Percentiles rank a stretch among this genome's conserved stretches.
phyloP scores from a whole-genome alignment of 352 stramenopile species.

The Pythium chondricola region DNA sequence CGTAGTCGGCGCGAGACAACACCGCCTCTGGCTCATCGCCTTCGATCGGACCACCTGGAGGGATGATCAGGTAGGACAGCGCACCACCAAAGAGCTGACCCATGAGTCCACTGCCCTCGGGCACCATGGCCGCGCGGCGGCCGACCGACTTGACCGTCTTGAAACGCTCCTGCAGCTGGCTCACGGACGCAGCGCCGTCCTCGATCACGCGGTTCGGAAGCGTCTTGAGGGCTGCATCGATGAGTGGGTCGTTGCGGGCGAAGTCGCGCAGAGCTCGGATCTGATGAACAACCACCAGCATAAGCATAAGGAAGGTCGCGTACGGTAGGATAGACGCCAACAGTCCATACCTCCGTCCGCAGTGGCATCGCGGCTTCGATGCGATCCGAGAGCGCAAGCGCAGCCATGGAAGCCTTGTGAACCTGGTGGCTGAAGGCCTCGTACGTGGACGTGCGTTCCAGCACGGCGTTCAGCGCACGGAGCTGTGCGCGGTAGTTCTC shows the following conservation, averaged over 20 bases:
- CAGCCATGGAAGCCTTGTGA: conserved; percentile 78
- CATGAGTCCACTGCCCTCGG: conserved; percentile 59
- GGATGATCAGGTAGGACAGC: conserved; percentile 72
- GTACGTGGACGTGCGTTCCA: conserved; percentile 75
- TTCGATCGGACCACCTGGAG: conserved; percentile 68
- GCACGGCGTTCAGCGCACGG: conserved; percentile 52
- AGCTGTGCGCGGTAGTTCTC: conserved; percentile 62
- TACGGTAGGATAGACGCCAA: background rate
- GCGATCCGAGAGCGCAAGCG: conserved; percentile 68
- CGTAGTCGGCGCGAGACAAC: conserved; percentile 76
- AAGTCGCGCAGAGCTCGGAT: conserved; percentile 63
- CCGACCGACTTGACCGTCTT: conserved; percentile 70
- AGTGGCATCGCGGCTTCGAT: conserved; percentile 71
- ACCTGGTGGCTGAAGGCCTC: conserved; percentile 82
- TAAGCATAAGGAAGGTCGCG: background rate
- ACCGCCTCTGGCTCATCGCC: conserved; percentile 65
- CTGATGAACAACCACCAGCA: conserved; percentile 7
- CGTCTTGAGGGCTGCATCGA: conserved; percentile 58
- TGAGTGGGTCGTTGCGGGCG: conserved; percentile 67
- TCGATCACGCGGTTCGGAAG: conserved; percentile 54
- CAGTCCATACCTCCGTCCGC: conserved; percentile 35
- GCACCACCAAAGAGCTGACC: conserved; percentile 66
- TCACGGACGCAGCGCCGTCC: conserved; percentile 61
- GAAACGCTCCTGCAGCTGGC: conserved; percentile 80
- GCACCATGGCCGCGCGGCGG: conserved; percentile 59